Base-by-base conservation (phyloP, 805 yeast genomes). In the Isabelozyma rhagii region DNA sequence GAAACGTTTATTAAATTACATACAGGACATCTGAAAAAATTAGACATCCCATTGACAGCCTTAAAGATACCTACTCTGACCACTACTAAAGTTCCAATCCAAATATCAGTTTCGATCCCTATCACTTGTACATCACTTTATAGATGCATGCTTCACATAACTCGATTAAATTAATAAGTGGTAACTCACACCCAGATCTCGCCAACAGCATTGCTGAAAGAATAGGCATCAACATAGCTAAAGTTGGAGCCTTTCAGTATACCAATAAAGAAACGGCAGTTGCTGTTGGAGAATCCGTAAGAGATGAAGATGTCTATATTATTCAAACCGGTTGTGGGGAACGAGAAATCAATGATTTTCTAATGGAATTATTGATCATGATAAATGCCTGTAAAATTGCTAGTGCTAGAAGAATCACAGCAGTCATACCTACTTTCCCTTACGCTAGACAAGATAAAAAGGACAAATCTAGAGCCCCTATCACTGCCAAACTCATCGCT, bases 251-350 rank as follows among this genome's bases (percentile, higher is more conserved):
- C 10, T 84, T 87, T 55, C 91, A 89, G 64, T 89, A 89, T 67
- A 83, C 96, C 39, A 93, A 90, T 64, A 83, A 81, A 59, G 98
- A 93, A 69, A 87, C 96, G 1, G 87, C 96, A 2, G 93, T 93
- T 13, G 81, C 72, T 3, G 64, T 88, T 51, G 89, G 88, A 15
- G 94, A 88, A 64, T 84, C 92, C 21, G 88, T 88, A 40, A 80
- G 96, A 74, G 94, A 87, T 67, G 94, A 88, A 64, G 96, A 88
- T 59, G 82, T 88, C 31, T 88, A 82, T 64, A 85, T 88, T 57
- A 81, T 88, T 51, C 94, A 87, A 65, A 84, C 85, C 39, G 92
- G 92, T 3, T 84, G 88, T 21, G 92, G 91, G 14, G 83, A 81
- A 17, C 87, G 86, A 27, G 79, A 79, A 8, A 86, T 87, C 36